phyloP scores from a whole-genome alignment of 2,329 filamentous ascomycete genomes.

The Phyllosticta citriasiana region DNA sequence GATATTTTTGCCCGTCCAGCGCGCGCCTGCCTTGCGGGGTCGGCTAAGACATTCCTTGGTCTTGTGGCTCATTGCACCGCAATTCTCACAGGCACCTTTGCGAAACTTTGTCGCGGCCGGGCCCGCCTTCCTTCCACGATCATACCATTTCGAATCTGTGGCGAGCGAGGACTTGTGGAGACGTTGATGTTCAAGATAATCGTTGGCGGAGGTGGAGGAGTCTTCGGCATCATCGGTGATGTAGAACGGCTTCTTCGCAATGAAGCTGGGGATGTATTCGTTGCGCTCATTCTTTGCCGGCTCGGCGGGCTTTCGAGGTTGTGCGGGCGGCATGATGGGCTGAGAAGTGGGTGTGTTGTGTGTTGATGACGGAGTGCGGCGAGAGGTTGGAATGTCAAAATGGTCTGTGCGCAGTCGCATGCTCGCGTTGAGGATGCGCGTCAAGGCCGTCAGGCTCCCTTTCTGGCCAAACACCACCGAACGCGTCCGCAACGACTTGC shows the following conservation, averaged over 20 bases:
- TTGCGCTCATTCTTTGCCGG: slow-evolving; percentile 74
- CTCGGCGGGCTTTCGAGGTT: slow-evolving; percentile 40
- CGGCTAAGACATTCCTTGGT: slow-evolving; percentile 85
- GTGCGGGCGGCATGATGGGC: slow-evolving; percentile 35
- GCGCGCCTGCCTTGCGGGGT: slow-evolving; percentile 79
- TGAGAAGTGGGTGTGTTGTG: neutral
- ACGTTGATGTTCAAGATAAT: slow-evolving; percentile 96
- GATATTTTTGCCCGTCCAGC: slow-evolving; percentile 87
- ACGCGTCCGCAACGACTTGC: neutral
- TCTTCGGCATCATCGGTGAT: slow-evolving; percentile 73
- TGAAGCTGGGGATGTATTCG: slow-evolving; percentile 95
- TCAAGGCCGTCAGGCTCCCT: slow-evolving; percentile 3
- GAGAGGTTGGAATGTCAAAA: slow-evolving; percentile 1
- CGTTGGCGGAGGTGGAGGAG: slow-evolving; percentile 51
- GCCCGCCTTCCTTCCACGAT: slow-evolving; percentile 72
- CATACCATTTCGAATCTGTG: slow-evolving; percentile 69
- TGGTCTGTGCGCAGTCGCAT: neutral
- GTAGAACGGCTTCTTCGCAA: slow-evolving; percentile 96
- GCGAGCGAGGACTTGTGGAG: slow-evolving; percentile 60
- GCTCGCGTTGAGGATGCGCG: neutral
- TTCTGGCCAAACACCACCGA: neutral
- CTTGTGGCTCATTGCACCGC: slow-evolving; percentile 93
- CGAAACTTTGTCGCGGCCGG: slow-evolving; percentile 92
- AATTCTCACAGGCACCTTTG: slow-evolving; percentile 98
- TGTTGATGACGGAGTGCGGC: neutral